These are phyloP conservation scores for Glycine soja DNA, from an alignment of 306 rosid species.

Conservation along the genomic window DNA sequence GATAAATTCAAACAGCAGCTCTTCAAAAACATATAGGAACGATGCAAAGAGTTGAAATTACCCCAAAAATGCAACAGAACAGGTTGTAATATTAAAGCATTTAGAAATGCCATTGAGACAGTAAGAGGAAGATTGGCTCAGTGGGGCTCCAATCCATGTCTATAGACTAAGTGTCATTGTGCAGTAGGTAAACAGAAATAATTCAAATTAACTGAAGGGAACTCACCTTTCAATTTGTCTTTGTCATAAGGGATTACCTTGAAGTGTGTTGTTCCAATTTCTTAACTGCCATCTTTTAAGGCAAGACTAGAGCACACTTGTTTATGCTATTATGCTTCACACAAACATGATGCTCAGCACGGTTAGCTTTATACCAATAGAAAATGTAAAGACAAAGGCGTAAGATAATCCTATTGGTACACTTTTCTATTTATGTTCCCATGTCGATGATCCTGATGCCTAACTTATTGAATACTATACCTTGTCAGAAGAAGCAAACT, in stretches of 20 bases:
- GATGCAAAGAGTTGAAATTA: too few species aligned
- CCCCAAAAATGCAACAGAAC: too few species aligned
- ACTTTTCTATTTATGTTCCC: conserved; percentile 35
- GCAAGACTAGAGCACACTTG: conserved; percentile 47
- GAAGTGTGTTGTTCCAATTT: conserved; percentile 49
- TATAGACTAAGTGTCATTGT: too few species aligned
- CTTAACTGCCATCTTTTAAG: conserved; percentile 21
- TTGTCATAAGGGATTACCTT: conserved; percentile 20
- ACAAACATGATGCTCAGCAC: conserved; percentile 39
- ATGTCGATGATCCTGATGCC: conserved; percentile 60
- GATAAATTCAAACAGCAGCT: too few species aligned
- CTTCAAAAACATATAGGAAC: too few species aligned
- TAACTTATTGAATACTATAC: conserved; percentile 86
- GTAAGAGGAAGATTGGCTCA: too few species aligned
- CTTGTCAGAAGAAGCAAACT: conserved; percentile 82
- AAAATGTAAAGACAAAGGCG: conserved; percentile 77
- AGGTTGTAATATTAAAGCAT: too few species aligned
- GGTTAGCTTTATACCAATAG: conserved; percentile 58
- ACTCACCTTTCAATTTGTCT: conserved; percentile 50
- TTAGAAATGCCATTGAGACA: too few species aligned
- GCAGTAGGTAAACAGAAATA: too few species aligned
- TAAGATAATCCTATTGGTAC: conserved; percentile 61
- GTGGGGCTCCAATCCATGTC: too few species aligned
- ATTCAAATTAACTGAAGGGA: background rate
- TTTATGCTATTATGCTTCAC: conserved; percentile 47